Conservation (phyloP, 2,329 filamentous ascomycete species). For the Trichoderma guizhouense region DNA sequence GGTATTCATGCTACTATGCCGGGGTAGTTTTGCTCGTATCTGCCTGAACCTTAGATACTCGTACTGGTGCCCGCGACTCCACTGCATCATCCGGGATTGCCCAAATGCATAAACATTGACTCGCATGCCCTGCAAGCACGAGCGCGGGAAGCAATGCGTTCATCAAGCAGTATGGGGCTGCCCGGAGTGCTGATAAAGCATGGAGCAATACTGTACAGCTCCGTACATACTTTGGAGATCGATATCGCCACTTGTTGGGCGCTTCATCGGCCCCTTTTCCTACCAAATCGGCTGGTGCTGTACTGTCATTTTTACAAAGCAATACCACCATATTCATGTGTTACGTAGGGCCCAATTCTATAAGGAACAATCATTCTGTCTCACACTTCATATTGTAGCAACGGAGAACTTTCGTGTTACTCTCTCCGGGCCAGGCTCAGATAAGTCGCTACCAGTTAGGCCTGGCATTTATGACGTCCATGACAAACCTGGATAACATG, state of each 20-base stretch:
- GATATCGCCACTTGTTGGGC: neutral
- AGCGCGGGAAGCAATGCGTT: conserved; percentile 1
- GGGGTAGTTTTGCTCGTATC: neutral
- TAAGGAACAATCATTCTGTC: neutral
- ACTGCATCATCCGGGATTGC: neutral
- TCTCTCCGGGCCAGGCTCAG: neutral
- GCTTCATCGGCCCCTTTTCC: neutral
- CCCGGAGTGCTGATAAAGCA: neutral
- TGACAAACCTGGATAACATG: neutral
- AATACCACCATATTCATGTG: neutral
- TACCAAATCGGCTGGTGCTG: neutral
- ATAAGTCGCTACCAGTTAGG: neutral
- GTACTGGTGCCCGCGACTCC: neutral
- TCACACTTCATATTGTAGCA: no score
- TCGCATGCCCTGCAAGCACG: conserved; percentile 10
- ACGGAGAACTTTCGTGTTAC: neutral
- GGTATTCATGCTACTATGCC: neutral
- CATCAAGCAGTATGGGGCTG: neutral
- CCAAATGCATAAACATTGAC: conserved; percentile 7
- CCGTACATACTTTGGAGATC: neutral
- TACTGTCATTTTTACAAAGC: neutral
- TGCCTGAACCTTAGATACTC: neutral
- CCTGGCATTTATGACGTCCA: neutral
- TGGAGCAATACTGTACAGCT: neutral
- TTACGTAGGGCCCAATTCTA: neutral